Conservation (phyloP, 2,329 filamentous ascomycete species). For the Fusarium sp. region DNA sequence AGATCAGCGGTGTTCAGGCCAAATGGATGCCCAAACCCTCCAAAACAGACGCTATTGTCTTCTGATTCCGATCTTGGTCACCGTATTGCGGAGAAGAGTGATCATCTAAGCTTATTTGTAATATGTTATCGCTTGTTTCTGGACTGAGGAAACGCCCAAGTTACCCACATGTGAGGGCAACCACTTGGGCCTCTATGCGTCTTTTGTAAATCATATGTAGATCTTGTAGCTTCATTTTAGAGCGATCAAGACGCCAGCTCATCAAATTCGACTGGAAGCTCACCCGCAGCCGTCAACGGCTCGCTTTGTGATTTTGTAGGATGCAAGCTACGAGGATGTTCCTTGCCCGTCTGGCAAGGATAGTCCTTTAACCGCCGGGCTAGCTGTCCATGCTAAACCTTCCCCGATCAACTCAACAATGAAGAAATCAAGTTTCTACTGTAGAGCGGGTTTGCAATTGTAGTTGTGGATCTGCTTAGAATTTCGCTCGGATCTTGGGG, state of each 20-base stretch:
- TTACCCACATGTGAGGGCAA: slow-evolving; percentile 23
- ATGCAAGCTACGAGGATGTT: slow-evolving; percentile 32
- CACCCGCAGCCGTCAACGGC: slow-evolving; percentile 15
- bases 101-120: slow-evolving; percentile 10
- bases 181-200: slow-evolving; percentile 33
- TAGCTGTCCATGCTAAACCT: slow-evolving; percentile 43
- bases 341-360: slow-evolving; percentile 36
- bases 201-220: slow-evolving; percentile 2
- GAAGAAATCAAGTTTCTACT: slow-evolving; percentile 45
- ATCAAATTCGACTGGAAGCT: slow-evolving; percentile 28
- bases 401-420: slow-evolving; percentile 17
- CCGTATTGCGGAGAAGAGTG: slow-evolving; percentile 12
- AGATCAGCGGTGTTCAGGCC: slow-evolving; percentile 33
- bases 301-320: slow-evolving; percentile 21
- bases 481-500: slow-evolving; percentile 22
- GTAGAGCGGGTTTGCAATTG: slow-evolving; percentile 11
- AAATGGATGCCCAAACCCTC: slow-evolving; percentile 33
- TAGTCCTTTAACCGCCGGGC: slow-evolving; percentile 32
- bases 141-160: not conserved
- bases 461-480: slow-evolving; percentile 24
- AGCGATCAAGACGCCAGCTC: slow-evolving; percentile 35
- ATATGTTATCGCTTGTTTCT: slow-evolving; percentile 3
- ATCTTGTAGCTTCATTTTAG: slow-evolving; percentile 15
- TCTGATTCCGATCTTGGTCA: slow-evolving; percentile 6
- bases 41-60: slow-evolving; percentile 10